phyloP scores from a whole-genome alignment of 108 stramenopile genomes.

The Hondaea fermentalgiana region DNA sequence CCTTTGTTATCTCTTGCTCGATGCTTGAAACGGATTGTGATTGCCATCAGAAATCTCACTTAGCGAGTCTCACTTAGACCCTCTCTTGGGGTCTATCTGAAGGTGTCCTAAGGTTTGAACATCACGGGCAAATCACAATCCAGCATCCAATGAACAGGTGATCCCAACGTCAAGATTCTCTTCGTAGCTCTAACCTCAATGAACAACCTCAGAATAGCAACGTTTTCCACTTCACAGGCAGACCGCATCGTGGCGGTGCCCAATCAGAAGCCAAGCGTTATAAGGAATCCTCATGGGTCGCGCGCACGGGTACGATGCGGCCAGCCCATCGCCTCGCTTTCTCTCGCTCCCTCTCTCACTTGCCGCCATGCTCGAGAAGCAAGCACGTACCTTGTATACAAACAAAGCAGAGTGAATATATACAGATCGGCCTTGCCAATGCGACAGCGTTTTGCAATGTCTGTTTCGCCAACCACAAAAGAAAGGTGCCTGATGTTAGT shows the following conservation, averaged over 20 bases:
- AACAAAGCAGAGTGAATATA: too few relatives aligned
- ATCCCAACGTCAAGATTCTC: too few relatives aligned
- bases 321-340: not conserved
- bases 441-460: too few relatives aligned
- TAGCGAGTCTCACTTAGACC: not conserved
- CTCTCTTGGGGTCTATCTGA: not conserved
- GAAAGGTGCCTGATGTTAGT: too few relatives aligned
- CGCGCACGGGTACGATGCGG: not conserved
- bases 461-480: too few relatives aligned
- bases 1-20: too few relatives aligned
- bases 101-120: not conserved
- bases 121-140: not conserved
- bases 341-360: not conserved
- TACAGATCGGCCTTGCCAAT: too few relatives aligned
- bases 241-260: not conserved
- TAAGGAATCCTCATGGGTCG: not conserved
- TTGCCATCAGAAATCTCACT: not conserved
- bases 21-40: not conserved
- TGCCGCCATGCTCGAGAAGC: not conserved
- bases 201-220: not conserved
- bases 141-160: not conserved
- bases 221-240: not conserved
- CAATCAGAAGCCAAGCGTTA: slow-evolving; percentile 1
- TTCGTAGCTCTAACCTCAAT: too few relatives aligned
- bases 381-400: too few relatives aligned